Conservation (phyloP, 306 rosid genomes). For the Cajanus cajan region DNA sequence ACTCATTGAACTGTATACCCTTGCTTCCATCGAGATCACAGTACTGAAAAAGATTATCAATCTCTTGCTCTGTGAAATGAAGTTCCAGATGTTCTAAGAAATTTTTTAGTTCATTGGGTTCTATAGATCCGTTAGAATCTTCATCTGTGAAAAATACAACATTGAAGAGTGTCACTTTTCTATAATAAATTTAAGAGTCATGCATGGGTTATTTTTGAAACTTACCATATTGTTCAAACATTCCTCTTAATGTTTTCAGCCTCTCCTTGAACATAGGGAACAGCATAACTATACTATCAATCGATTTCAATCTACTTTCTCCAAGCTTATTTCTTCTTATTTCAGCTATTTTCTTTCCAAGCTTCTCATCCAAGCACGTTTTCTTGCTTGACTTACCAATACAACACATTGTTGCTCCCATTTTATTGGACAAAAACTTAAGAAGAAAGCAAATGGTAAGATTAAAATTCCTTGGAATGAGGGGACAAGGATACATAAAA, state of each 20-base stretch:
- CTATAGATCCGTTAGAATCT: slow-evolving; percentile 79
- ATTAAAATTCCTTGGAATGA: slow-evolving; percentile 46
- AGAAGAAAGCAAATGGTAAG: slow-evolving; percentile 29
- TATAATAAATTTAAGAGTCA: not conserved
- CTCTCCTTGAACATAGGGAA: slow-evolving; percentile 75
- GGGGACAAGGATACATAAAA: slow-evolving; percentile 19
- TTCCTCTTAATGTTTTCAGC: slow-evolving; percentile 56
- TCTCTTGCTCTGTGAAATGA: slow-evolving; percentile 59
- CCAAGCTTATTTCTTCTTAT: slow-evolving; percentile 50
- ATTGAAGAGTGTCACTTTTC: slow-evolving; percentile 7
- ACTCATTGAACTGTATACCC: slow-evolving; percentile 83
- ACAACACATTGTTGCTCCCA: slow-evolving; percentile 58
- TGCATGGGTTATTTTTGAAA: slow-evolving; percentile 1
- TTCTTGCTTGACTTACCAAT: slow-evolving; percentile 43
- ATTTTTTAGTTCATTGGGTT: slow-evolving; percentile 58
- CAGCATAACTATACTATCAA: slow-evolving; percentile 66
- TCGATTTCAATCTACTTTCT: slow-evolving; percentile 54
- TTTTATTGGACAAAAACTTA: slow-evolving; percentile 45
- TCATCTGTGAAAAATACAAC: slow-evolving; percentile 54
- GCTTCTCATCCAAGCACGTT: slow-evolving; percentile 65
- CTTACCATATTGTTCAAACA: slow-evolving; percentile 83
- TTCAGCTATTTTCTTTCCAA: slow-evolving; percentile 65
- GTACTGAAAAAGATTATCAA: slow-evolving; percentile 67
- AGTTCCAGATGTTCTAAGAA: slow-evolving; percentile 66
- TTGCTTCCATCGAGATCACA: slow-evolving; percentile 85